Percentiles rank a stretch among this genome's conserved stretches.
These are phyloP conservation scores for Corchorus capsularis DNA, from an alignment of 345 rosid species.

Conservation along the genomic window DNA sequence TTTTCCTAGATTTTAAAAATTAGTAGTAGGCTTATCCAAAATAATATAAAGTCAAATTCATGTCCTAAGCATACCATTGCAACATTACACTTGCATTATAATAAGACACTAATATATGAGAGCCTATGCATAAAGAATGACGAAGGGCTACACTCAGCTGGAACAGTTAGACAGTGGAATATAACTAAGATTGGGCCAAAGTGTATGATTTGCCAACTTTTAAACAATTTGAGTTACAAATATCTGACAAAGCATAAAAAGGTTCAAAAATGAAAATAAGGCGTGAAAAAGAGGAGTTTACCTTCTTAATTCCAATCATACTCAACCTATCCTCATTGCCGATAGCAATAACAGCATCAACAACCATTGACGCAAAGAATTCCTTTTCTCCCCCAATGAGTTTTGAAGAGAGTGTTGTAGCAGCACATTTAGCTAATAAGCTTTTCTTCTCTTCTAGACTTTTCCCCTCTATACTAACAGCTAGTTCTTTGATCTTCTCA, in stretches of 20 bases:
- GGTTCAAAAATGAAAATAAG: background rate
- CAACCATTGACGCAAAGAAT: slow-evolving; percentile 92
- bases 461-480: slow-evolving; percentile 90
- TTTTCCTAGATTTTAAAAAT: background rate
- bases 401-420: slow-evolving; percentile 93
- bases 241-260: background rate
- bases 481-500: slow-evolving; percentile 77
- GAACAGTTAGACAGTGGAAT: background rate
- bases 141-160: background rate
- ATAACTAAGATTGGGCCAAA: background rate
- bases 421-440: slow-evolving; percentile 87
- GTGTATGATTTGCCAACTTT: background rate
- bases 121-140: background rate
- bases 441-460: slow-evolving; percentile 89
- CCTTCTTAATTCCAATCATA: slow-evolving; percentile 97
- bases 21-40: background rate
- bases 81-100: background rate
- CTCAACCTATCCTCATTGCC: slow-evolving; percentile 80
- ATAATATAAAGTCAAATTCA: background rate
- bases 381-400: slow-evolving; percentile 98
- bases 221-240: background rate
- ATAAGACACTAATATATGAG: background rate
- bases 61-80: background rate
- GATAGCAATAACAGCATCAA: slow-evolving; percentile 90
- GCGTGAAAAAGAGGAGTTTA: slow-evolving; percentile 16